Conservation (phyloP, 306 rosid species). For the Parietaria judaica region DNA sequence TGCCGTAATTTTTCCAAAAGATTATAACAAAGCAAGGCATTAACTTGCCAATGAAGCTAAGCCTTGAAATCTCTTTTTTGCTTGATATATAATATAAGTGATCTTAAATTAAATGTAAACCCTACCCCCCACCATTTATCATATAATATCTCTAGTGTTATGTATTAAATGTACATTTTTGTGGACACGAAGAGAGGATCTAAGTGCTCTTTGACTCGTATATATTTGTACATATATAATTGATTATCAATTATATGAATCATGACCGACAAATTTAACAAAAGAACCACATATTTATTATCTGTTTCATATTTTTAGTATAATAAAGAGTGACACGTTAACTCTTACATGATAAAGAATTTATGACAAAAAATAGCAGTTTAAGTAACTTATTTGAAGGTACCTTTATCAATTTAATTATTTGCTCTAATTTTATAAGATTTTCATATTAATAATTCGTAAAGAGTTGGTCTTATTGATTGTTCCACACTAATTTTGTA, state of each 20-base stretch:
- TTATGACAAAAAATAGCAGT: too few species aligned
- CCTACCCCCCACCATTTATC: background rate
- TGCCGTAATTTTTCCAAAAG: too few species aligned
- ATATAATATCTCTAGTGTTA: background rate
- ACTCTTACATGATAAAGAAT: too few species aligned
- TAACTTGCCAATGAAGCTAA: slow-evolving; percentile 2
- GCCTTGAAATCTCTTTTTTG: background rate
- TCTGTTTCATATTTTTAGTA: background rate
- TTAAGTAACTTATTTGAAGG: too few species aligned
- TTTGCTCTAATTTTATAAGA: too few species aligned
- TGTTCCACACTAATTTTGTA: too few species aligned
- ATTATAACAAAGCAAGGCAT: slow-evolving; percentile 5
- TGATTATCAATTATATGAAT: too few species aligned
- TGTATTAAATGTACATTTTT: background rate
- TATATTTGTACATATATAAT: too few species aligned
- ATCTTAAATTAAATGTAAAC: background rate
- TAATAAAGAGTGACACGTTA: too few species aligned
- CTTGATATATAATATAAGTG: background rate
- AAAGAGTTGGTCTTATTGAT: too few species aligned
- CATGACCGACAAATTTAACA: slow-evolving; percentile 4
- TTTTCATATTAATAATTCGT: too few species aligned
- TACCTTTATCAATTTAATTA: background rate
- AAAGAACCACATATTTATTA: background rate
- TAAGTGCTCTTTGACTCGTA: too few species aligned
- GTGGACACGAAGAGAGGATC: background rate